phyloP scores from a whole-genome alignment of 1,284 basidiomycete species.

The Moniliella sp. region DNA sequence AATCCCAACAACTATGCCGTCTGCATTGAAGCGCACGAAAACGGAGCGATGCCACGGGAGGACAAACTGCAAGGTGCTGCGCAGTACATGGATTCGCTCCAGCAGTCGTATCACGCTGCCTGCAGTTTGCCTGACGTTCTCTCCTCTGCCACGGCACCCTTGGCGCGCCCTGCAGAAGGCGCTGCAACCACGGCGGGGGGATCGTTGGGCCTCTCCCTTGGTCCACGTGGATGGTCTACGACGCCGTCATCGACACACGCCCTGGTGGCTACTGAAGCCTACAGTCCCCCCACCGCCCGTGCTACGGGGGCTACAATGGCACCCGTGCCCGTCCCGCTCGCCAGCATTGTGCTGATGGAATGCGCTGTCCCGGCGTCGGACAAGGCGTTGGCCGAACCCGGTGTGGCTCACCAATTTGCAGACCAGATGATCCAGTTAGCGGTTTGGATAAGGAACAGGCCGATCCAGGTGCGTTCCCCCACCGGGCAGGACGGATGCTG shows the following conservation, averaged over 20 bases:
- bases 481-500: constrained; percentile 52
- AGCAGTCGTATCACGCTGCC: constrained; percentile 40
- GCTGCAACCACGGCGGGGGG: constrained; percentile 9
- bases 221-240: constrained; percentile 37
- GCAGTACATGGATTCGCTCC: constrained; percentile 44
- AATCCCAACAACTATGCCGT: constrained; percentile 54
- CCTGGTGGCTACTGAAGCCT: constrained; percentile 47
- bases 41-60: constrained; percentile 44
- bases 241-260: constrained; percentile 47
- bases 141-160: background rate
- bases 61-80: constrained; percentile 40
- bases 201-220: constrained; percentile 22
- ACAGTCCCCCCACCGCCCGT: constrained; percentile 17
- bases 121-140: constrained; percentile 37
- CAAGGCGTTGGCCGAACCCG: no score
- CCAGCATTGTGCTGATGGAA: constrained; percentile 28
- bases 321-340: constrained; percentile 2
- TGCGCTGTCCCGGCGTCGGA: constrained; percentile 27
- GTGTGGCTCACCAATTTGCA: no score
- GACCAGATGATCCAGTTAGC: constrained; percentile 24
- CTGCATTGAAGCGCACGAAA: constrained; percentile 64
- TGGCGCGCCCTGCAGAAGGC: constrained; percentile 32
- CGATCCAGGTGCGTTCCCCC: constrained; percentile 41
- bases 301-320: background rate
- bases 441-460: constrained; percentile 31